phyloP scores from a whole-genome alignment of 2,329 filamentous ascomycete genomes.

The Epichloe elymi region DNA sequence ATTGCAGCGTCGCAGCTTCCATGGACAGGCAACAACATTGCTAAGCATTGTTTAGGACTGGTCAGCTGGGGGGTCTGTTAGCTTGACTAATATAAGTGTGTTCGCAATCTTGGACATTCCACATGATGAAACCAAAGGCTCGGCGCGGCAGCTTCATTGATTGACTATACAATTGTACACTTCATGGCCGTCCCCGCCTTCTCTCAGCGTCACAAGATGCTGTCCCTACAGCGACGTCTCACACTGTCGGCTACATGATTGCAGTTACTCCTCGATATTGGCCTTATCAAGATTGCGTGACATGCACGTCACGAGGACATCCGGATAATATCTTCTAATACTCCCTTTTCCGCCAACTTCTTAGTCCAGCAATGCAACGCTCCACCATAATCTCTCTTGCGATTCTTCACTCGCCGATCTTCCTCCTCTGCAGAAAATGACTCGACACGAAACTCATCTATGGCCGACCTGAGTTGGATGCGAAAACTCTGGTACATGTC shows the following conservation, averaged over 20 bases:
- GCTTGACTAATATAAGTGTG: not conserved
- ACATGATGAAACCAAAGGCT: not conserved
- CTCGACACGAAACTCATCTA: slow-evolving; percentile 36
- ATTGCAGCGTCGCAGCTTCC: not conserved
- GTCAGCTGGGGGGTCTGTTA: not conserved
- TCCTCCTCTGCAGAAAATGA: slow-evolving; percentile 31
- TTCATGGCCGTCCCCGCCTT: not conserved
- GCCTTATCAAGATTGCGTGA: too few species aligned
- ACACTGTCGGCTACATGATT: not conserved
- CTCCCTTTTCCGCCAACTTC: slow-evolving; percentile 52
- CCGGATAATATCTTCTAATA: slow-evolving; percentile 33
- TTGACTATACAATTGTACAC: not conserved
- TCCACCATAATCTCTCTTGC: slow-evolving; percentile 55
- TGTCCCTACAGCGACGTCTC: not conserved
- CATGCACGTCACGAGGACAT: slow-evolving; percentile 7
- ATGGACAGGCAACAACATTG: not conserved
- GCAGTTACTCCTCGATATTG: not conserved
- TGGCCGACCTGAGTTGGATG: slow-evolving; percentile 27
- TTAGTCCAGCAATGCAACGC: slow-evolving; percentile 57
- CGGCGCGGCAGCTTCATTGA: not conserved
- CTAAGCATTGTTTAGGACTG: not conserved
- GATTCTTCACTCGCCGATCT: slow-evolving; percentile 36
- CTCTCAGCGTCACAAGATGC: not conserved
- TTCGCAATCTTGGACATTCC: not conserved
- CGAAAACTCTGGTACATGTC: slow-evolving; percentile 26